Conservation (phyloP, 164 flowering plant genomes). For the Stephania cephalantha region DNA sequence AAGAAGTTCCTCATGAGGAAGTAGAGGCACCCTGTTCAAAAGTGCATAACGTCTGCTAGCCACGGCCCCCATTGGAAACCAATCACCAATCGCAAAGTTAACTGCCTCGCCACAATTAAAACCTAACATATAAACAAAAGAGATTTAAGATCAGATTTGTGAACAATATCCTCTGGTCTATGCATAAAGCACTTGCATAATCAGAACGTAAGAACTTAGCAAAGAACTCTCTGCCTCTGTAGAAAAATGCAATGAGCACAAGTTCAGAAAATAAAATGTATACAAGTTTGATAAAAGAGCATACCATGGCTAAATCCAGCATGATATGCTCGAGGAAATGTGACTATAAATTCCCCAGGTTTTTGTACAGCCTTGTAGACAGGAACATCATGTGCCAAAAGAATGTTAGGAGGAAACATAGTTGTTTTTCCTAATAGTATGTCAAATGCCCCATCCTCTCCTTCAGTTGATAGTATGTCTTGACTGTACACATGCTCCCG, state of each 20-base stretch:
- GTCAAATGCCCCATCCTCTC: conserved; percentile 92
- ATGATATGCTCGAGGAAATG: conserved; percentile 97
- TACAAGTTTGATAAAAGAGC: neutral
- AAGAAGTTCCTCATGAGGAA: conserved; percentile 92
- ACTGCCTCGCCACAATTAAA: conserved; percentile 99
- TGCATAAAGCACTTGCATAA: neutral
- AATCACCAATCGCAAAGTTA: conserved; percentile 92
- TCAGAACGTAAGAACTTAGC: neutral
- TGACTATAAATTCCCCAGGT: conserved; percentile 89
- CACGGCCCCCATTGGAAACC: conserved; percentile 84
- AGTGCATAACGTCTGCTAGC: conserved; percentile 87
- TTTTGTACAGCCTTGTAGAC: conserved; percentile 89
- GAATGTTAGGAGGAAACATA: conserved; percentile 81
- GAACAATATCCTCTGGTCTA: neutral
- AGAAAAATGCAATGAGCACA: neutral
- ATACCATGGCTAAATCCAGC: conserved; percentile 99
- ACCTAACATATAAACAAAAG: conserved; percentile 41
- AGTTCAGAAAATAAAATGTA: neutral
- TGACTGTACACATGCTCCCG: conserved; percentile 63
- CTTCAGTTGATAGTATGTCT: conserved; percentile 66
- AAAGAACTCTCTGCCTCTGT: neutral
- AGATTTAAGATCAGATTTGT: neutral
- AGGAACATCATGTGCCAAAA: conserved; percentile 71
- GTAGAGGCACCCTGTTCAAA: conserved; percentile 78
- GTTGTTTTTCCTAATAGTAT: conserved; percentile 94